Base-by-base conservation (phyloP, 768 basidiomycete genomes). In the Leccinum pellstonianum region DNA sequence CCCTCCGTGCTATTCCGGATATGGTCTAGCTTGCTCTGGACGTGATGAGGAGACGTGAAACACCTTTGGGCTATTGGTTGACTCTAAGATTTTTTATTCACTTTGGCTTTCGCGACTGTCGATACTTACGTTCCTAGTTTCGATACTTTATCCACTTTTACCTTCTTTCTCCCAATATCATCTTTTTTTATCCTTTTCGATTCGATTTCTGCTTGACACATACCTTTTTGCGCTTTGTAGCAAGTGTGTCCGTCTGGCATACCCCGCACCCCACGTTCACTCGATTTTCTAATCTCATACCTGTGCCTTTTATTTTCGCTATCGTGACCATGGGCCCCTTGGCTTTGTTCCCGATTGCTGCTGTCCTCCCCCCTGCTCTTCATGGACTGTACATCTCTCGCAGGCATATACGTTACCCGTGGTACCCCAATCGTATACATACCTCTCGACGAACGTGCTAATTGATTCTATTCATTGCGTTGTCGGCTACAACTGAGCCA, bases 31-130 rank as follows among this genome's bases (percentile, higher is more conserved):
- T 53, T 4, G 21, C 19, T 47, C 54, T 25, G 43, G 58, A 56
- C 23, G 29, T 29, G 56, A 48, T 33, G 57, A 52, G 41, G 60
- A 62, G 60, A 62, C 63, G 67, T 63, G 68, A 65, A 62, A 63
- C 64, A 65, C 64, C 60, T 61, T 82, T 83, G 82, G 82, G 85
- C 82, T 85, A 78, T 84, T 85, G 82, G 82, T 84, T 85, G 83
- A 77, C 75, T 71, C 72, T 66, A 14, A 35, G 33, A 35, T 75
- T 81, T 75, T 79, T 81, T 81, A 81, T 81, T 78, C 70, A 72
- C 74, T 79, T 46, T 75, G 70, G 62, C 73, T 67, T 77, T 73
- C 70, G 62, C 61, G 60, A 67, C 23, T 21, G 67, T 70, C 63
- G 48, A 65, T 71, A 64, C 62, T 71, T 71, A 56, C 33, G 29